phyloP scores from a whole-genome alignment of 2,329 filamentous ascomycete species.

The Fusarium multiceps region DNA sequence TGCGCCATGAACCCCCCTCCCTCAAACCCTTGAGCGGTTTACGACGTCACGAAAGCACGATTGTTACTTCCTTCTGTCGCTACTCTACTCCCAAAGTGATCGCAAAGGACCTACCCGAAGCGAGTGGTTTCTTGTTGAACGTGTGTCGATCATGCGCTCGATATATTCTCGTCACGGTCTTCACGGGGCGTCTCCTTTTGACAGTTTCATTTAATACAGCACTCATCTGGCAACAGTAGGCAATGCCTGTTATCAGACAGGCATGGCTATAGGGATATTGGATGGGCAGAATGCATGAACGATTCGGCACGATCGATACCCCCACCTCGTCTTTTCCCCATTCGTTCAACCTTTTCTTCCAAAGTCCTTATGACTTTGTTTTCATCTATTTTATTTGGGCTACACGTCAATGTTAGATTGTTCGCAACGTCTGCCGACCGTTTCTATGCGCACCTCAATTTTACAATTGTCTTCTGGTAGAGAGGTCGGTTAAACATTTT shows the following conservation, averaged over 20 bases:
- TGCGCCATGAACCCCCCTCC: conserved; percentile 42
- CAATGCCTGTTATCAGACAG: conserved; percentile 35
- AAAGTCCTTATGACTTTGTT: conserved; percentile 36
- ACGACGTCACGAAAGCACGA: conserved; percentile 53
- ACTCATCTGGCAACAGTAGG: conserved; percentile 56
- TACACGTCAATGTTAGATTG: conserved; percentile 34
- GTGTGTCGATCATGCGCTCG: conserved; percentile 24
- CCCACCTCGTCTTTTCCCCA: conserved; percentile 44
- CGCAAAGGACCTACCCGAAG: neutral
- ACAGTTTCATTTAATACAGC: conserved; percentile 50
- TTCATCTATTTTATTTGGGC: conserved; percentile 31
- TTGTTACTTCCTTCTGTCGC: conserved; percentile 40
- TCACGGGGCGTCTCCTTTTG: conserved; percentile 12
- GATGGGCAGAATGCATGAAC: conserved; percentile 58
- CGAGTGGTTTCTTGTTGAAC: conserved; percentile 20
- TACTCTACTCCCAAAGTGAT: conserved; percentile 16
- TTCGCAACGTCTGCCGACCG: conserved; percentile 23
- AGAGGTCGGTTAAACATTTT: conserved; percentile 15
- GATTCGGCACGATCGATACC: conserved; percentile 60
- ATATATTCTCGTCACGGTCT: conserved; percentile 33
- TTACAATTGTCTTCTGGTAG: conserved; percentile 8
- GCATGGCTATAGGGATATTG: conserved; percentile 47
- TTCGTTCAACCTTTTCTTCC: conserved; percentile 39
- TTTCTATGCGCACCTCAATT: conserved; percentile 44
- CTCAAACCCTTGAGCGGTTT: conserved; percentile 48